These are phyloP conservation scores for Brassica juncea DNA, from an alignment of 345 rosid species.

Conservation along the genomic window DNA sequence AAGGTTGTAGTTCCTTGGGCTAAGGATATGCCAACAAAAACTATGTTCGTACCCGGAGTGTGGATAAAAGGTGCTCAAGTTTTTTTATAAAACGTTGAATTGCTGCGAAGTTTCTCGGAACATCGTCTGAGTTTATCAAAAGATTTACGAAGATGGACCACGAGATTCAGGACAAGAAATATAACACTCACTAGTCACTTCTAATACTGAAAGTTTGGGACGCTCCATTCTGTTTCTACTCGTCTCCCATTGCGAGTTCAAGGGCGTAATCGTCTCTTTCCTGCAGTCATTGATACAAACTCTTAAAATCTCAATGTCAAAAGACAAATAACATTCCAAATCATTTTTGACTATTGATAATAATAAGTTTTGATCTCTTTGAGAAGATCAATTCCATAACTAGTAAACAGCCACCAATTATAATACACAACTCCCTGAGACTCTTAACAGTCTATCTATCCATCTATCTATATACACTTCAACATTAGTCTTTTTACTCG, in stretches of 20 bases:
- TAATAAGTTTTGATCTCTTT: not conserved
- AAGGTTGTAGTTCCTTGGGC: slow-evolving; percentile 12
- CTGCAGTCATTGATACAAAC: slow-evolving; percentile 43
- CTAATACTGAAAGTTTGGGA: not conserved
- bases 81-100: not conserved
- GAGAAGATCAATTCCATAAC: not conserved
- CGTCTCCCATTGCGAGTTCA: slow-evolving; percentile 90
- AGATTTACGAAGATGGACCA: not conserved
- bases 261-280: slow-evolving; percentile 96
- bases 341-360: not conserved
- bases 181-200: not conserved
- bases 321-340: not conserved
- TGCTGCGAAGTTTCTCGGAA: slow-evolving; percentile 2
- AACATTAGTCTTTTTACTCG: not conserved
- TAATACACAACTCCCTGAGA: not conserved
- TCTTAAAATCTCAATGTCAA: not conserved
- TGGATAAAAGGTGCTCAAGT: not conserved
- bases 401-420: not conserved
- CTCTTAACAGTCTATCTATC: not conserved
- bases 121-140: not conserved
- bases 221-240: slow-evolving; percentile 40
- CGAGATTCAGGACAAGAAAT: not conserved
- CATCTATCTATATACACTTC: not conserved
- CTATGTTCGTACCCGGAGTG: not conserved
- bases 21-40: slow-evolving; percentile 12